Conservation (phyloP, 2,329 filamentous ascomycete genomes). For the Calonectria pteridis region DNA sequence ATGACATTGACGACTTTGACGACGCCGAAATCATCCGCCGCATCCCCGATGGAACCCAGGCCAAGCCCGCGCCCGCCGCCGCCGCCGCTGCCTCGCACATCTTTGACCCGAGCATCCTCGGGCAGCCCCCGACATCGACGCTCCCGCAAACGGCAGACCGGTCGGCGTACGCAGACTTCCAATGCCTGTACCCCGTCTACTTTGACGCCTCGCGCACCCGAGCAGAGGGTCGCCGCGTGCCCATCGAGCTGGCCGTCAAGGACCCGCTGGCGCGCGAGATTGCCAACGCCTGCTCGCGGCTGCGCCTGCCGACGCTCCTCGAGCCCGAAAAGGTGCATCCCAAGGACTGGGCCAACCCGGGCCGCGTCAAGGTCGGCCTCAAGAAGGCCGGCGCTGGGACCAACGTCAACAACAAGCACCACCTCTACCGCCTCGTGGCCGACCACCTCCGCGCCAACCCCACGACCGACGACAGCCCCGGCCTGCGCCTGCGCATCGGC, state of each 20-base stretch:
- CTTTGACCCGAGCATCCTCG: constrained; percentile 46
- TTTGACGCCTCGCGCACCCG: constrained; percentile 84
- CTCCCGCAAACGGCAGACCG: constrained; percentile 59
- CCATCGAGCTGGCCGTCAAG: constrained; percentile 76
- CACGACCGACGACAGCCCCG: constrained; percentile 75
- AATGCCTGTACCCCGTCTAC: constrained; percentile 95
- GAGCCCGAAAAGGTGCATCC: constrained; percentile 95
- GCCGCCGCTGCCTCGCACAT: constrained; percentile 37
- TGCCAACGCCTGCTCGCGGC: constrained; percentile 81
- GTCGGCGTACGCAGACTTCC: constrained; percentile 77
- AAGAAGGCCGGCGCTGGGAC: constrained; percentile 43
- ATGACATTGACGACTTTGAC: constrained; percentile 68
- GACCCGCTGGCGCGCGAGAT: constrained; percentile 93
- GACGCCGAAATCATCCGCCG: constrained; percentile 69
- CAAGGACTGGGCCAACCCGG: constrained; percentile 98
- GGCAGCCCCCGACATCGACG: constrained; percentile 42
- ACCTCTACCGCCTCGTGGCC: constrained; percentile 86
- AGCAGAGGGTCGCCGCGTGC: constrained; percentile 85
- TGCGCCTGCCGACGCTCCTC: constrained; percentile 81
- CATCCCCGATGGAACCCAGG: constrained; percentile 46
- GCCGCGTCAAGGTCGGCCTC: constrained; percentile 84
- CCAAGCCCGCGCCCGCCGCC: constrained; percentile 43
- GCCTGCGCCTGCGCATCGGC: constrained; percentile 78
- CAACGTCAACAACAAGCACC: constrained; percentile 80
- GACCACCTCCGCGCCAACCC: constrained; percentile 83